Conservation (phyloP, 331 rosid species). For the Malus hybrid region DNA sequence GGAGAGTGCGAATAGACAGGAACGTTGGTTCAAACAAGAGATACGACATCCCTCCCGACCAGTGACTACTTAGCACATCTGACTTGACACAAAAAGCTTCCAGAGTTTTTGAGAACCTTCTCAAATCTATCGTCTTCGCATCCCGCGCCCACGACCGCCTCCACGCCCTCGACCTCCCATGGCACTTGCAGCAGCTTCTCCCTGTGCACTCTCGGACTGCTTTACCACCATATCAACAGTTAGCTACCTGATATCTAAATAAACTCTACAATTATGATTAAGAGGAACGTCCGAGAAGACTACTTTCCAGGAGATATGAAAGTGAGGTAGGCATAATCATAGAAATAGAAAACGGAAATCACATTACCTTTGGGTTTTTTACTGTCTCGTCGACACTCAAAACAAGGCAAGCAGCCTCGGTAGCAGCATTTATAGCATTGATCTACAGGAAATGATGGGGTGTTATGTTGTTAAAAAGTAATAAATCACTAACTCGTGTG, state of each 20-base stretch:
- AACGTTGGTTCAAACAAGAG: background rate
- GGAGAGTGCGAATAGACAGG: no score
- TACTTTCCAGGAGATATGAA: background rate
- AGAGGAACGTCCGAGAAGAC: background rate
- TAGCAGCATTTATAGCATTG: slow-evolving; percentile 96
- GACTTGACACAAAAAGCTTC: background rate
- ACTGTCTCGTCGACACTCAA: slow-evolving; percentile 95
- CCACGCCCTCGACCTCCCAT: slow-evolving; percentile 99
- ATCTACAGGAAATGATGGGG: slow-evolving; percentile 43
- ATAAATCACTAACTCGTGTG: background rate
- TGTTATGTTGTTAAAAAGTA: background rate
- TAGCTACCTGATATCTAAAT: background rate
- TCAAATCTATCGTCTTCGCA: slow-evolving; percentile 56
- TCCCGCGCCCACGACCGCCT: slow-evolving; percentile 87
- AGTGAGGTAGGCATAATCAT: background rate
- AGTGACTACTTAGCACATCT: no score
- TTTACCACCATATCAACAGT: slow-evolving; percentile 1
- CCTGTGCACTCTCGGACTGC: slow-evolving; percentile 99
- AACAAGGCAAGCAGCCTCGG: slow-evolving; percentile 95
- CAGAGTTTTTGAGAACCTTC: background rate
- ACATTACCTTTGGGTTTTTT: slow-evolving; percentile 83
- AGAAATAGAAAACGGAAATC: background rate
- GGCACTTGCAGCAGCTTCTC: slow-evolving; percentile 98
- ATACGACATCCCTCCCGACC: background rate
- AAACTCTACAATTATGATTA: background rate